Evolutionary conservation across 108 stramenopile species (phyloP).

Genomic region (Cyclotella choctawhatcheeana): DNA sequence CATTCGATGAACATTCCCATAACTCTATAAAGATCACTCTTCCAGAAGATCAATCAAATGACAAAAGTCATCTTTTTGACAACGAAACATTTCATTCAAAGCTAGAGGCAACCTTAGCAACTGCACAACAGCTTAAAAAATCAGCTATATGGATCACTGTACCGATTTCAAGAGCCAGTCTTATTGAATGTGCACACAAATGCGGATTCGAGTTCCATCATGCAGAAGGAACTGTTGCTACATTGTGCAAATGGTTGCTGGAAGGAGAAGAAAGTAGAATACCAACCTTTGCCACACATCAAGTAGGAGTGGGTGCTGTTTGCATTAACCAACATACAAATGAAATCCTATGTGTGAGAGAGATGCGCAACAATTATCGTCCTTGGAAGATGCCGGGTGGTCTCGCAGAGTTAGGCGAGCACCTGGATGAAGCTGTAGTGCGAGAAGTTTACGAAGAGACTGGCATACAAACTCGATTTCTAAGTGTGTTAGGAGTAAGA

Average conservation of each 20-base stretch:
- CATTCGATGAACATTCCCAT: constrained; percentile 64
- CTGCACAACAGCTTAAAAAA: constrained; percentile 50
- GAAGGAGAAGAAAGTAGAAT: constrained; percentile 56
- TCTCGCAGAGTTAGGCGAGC: constrained; percentile 80
- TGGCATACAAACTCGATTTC: constrained; percentile 70
- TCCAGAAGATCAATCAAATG: constrained; percentile 32
- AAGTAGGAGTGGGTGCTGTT: constrained; percentile 75
- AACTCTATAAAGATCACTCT: constrained; percentile 64
- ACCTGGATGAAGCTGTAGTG: constrained; percentile 71
- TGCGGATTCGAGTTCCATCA: constrained; percentile 70
- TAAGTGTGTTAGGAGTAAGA: constrained; percentile 76
- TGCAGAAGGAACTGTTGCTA: constrained; percentile 58
- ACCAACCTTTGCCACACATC: constrained; percentile 79
- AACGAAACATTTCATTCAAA: constrained; percentile 42
- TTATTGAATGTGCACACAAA: constrained; percentile 55
- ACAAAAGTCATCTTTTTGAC: constrained; percentile 28
- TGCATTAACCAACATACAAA: constrained; percentile 60
- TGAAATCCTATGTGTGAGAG: constrained; percentile 80
- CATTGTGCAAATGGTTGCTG: constrained; percentile 64
- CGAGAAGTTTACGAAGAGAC: constrained; percentile 93
- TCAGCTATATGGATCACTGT: constrained; percentile 74
- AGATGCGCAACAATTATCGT: constrained; percentile 70
- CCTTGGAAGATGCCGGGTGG: constrained; percentile 93
- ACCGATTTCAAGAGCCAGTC: constrained; percentile 61
- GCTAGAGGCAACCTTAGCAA: constrained; percentile 54